Conservation (phyloP, 2,329 filamentous ascomycete genomes). For the Trichoderma asperellum region DNA sequence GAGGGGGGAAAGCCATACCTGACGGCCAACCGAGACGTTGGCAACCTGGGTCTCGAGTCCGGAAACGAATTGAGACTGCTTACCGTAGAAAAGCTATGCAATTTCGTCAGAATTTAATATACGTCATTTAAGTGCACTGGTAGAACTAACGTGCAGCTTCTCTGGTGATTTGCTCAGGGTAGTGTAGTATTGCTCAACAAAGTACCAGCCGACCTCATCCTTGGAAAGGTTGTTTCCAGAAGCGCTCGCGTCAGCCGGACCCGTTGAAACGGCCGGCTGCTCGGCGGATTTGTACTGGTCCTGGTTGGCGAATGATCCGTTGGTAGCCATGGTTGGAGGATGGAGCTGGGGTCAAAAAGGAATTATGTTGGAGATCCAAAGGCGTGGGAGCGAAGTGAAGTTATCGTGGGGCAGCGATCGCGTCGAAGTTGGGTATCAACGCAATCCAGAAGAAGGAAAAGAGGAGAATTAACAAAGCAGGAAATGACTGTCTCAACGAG, state of each 20-base stretch:
- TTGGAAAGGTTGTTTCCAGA: constrained; percentile 63
- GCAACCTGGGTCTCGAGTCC: constrained; percentile 89
- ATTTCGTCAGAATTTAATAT: not conserved
- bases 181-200: constrained; percentile 99
- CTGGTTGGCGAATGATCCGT: constrained; percentile 56
- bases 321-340: constrained; percentile 56
- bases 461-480: constrained; percentile 11
- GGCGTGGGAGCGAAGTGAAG: constrained; percentile 20
- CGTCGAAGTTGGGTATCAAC: constrained; percentile 31
- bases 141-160: constrained; percentile 74
- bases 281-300: constrained; percentile 49
- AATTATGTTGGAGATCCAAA: constrained; percentile 14
- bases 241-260: constrained; percentile 42
- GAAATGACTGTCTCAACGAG: constrained; percentile 21
- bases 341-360: constrained; percentile 20
- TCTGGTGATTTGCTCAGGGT: constrained; percentile 93
- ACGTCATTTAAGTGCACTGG: not conserved
- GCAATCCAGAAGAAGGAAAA: constrained; percentile 17
- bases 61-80: constrained; percentile 92
- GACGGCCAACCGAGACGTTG: constrained; percentile 82
- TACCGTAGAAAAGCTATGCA: constrained; percentile 84
- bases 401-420: constrained; percentile 28
- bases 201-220: constrained; percentile 98
- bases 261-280: constrained; percentile 45
- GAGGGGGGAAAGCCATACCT: constrained; percentile 54